phyloP scores from a whole-genome alignment of 352 stramenopile genomes.

The Plasmopara viticola region DNA sequence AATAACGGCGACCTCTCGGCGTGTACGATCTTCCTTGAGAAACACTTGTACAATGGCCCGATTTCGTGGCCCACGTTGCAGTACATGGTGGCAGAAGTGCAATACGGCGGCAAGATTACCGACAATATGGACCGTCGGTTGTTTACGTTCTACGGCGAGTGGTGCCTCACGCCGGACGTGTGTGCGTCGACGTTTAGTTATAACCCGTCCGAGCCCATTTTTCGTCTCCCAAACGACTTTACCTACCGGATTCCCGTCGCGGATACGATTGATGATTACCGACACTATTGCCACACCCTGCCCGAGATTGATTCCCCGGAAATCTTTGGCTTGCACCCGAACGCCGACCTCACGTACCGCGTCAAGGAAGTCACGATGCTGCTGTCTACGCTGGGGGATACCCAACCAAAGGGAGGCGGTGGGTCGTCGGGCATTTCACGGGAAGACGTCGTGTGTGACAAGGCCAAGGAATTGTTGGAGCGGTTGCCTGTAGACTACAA shows the following conservation, averaged over 20 bases:
- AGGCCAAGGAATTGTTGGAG: conserved; percentile 92
- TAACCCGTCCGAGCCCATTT: conserved; percentile 92
- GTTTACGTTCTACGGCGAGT: conserved; percentile 98
- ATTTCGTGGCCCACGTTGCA: conserved; percentile 98
- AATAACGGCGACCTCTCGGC: conserved; percentile 97
- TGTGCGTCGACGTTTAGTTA: conserved; percentile 89
- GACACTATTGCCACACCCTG: conserved; percentile 92
- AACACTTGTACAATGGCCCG: conserved; percentile 96
- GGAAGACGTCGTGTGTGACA: conserved; percentile 96
- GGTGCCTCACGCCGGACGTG: conserved; percentile 89
- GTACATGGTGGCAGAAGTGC: conserved; percentile 98
- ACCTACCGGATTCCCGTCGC: conserved; percentile 92
- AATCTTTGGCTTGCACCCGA: conserved; percentile 98
- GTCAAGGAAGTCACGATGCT: conserved; percentile 95
- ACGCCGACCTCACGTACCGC: conserved; percentile 96
- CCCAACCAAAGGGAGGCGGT: conserved; percentile 93
- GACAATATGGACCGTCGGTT: conserved; percentile 96
- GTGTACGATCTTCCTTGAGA: conserved; percentile 98
- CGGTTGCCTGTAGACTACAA: conserved; percentile 95
- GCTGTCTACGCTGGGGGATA: conserved; percentile 92
- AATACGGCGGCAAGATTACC: conserved; percentile 99
- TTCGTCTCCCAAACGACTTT: conserved; percentile 96
- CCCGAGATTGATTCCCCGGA: conserved; percentile 97
- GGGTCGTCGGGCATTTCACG: conserved; percentile 83
- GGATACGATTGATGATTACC: conserved; percentile 92